Evolutionary conservation across 192 early-diverging fungal genomes (phyloP).

Genomic region (Oehlia diaphana): DNA sequence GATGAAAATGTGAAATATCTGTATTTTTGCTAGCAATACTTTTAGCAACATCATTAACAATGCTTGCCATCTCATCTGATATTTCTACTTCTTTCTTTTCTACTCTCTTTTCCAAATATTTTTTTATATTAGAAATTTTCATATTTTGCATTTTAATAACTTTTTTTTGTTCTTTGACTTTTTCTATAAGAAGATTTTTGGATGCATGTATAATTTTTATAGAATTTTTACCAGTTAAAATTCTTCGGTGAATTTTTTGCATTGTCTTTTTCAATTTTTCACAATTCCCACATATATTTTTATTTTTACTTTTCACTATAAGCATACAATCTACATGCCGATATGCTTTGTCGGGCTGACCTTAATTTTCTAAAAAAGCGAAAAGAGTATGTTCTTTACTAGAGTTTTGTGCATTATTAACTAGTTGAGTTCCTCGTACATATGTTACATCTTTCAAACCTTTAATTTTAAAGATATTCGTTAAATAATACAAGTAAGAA

Average conservation of each 20-base stretch:
- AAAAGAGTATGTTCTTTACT: no score
- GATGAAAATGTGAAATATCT: background rate
- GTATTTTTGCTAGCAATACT: background rate
- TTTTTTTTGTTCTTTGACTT: background rate
- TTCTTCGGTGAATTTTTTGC: no score
- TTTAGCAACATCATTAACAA: background rate
- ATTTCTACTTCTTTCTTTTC: constrained; percentile 2
- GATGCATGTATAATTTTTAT: background rate
- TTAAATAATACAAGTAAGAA: no score
- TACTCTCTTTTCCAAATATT: background rate
- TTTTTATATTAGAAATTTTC: background rate
- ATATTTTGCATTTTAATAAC: constrained; percentile 2
- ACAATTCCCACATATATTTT: background rate
- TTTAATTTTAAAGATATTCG: no score
- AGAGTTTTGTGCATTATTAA: no score
- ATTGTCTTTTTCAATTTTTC: background rate
- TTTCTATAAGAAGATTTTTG: background rate
- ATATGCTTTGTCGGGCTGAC: background rate
- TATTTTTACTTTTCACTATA: background rate
- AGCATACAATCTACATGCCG: background rate
- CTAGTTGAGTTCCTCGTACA: no score
- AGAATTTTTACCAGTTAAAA: background rate
- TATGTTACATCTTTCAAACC: no score
- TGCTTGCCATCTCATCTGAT: background rate
- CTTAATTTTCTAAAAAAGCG: background rate